Conservation (phyloP, 2,329 filamentous ascomycete species). For the Orbilia quercus region DNA sequence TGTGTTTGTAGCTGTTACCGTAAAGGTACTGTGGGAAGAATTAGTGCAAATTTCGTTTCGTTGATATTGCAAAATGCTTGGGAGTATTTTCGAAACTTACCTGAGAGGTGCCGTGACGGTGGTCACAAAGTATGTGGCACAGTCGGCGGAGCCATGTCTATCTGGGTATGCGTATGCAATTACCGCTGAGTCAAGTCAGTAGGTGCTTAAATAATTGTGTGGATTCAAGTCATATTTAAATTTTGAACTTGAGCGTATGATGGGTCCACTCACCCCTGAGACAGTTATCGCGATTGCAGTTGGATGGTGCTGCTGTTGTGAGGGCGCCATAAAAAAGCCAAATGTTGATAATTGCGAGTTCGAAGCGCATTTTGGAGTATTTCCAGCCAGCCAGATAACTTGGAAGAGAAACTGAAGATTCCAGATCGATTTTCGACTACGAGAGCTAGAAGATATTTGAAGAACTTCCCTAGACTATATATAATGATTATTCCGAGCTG, state of each 20-base stretch:
- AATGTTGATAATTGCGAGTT: neutral
- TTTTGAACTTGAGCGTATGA: no score
- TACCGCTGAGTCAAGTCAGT: conserved; percentile 7
- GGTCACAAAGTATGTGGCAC: conserved; percentile 1
- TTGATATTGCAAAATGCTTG: no score
- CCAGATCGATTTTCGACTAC: no score
- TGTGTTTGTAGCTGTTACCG: neutral
- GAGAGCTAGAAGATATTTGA: no score
- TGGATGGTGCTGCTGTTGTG: neutral
- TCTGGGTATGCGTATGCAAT: neutral
- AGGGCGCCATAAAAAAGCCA: neutral
- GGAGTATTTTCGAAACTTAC: neutral
- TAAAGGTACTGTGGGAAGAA: neutral
- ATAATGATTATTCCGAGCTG: no score
- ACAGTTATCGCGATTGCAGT: conserved; percentile 9
- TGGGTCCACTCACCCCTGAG: conserved; percentile 13
- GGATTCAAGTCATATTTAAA: no score
- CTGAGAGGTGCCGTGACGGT: neutral
- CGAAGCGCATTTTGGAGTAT: neutral
- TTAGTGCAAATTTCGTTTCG: neutral
- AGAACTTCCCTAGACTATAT: no score
- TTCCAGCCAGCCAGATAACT: neutral
- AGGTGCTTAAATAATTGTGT: no score
- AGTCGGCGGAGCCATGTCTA: conserved; percentile 16
- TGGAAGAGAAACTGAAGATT: no score